Evolutionary conservation across 2,329 filamentous ascomycete species (phyloP).

Genomic region (Hymenoscyphus albidus): DNA sequence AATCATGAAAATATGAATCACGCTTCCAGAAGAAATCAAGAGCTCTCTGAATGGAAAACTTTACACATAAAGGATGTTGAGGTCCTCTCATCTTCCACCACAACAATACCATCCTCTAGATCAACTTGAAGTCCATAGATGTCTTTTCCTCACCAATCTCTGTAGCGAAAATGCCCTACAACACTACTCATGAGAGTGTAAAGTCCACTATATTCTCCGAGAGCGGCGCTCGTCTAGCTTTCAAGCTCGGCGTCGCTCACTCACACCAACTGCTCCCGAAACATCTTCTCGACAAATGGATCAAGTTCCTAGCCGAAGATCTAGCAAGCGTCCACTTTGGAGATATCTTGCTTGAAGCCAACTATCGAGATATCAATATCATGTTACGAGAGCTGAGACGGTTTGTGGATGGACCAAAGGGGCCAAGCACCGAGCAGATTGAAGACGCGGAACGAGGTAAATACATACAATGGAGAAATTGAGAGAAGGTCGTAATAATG

Average conservation of each 20-base stretch:
- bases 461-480: neutral
- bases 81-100: neutral
- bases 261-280: conserved; percentile 2
- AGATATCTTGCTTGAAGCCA: neutral
- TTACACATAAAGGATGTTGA: neutral
- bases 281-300: neutral
- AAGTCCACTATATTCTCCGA: neutral
- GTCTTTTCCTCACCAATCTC: neutral
- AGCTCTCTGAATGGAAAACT: neutral
- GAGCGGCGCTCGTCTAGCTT: neutral
- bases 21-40: neutral
- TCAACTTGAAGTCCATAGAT: neutral
- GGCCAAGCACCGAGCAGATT: conserved; percentile 4
- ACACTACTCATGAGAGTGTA: neutral
- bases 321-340: neutral
- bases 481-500: neutral
- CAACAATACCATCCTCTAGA: neutral
- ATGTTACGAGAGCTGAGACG: conserved; percentile 1
- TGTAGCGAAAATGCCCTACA: neutral
- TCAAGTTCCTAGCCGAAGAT: neutral
- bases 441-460: conserved; percentile 3
- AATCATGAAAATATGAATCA: neutral
- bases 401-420: conserved; percentile 4
- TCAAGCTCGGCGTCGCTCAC: conserved; percentile 10
- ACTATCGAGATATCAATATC: neutral